Percentiles rank a stretch among this genome's conserved stretches.
phyloP scores from a whole-genome alignment of 257 asterid genomes.

The Solanum lycopersicoides region DNA sequence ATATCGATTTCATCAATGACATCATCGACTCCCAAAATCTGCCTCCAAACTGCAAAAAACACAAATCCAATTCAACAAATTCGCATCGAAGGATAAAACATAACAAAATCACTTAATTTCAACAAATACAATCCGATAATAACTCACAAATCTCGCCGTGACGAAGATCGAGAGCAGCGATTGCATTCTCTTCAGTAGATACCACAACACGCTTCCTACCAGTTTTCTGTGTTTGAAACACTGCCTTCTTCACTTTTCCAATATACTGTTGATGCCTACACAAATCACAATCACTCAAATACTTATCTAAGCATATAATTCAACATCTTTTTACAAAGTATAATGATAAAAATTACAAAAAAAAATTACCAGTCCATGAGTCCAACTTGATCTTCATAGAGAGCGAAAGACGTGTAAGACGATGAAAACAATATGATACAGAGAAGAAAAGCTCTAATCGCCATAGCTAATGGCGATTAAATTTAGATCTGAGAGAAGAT shows the following conservation, averaged over 20 bases:
- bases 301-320: neutral
- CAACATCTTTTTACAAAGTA: neutral
- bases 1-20: constrained; percentile 64
- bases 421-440: constrained; percentile 25
- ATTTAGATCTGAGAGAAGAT: constrained; percentile 27
- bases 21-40: constrained; percentile 73
- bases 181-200: constrained; percentile 87
- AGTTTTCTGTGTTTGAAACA: constrained; percentile 90
- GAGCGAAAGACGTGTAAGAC: constrained; percentile 30
- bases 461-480: constrained; percentile 49
- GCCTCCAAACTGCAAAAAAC: constrained; percentile 88
- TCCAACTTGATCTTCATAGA: constrained; percentile 90
- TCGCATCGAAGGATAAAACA: neutral
- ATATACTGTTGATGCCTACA: constrained; percentile 91
- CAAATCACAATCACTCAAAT: neutral
- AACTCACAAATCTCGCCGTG: constrained; percentile 88
- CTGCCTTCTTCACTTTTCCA: constrained; percentile 95
- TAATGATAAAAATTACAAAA: neutral
- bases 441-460: constrained; percentile 55
- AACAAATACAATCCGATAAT: neutral
- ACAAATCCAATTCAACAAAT: neutral
- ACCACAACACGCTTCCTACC: constrained; percentile 90
- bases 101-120: neutral
- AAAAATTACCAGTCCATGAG: constrained; percentile 69
- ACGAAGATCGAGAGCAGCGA: constrained; percentile 97